phyloP scores from a whole-genome alignment of 208 protist genomes.

The Blechomonas ayalai region DNA sequence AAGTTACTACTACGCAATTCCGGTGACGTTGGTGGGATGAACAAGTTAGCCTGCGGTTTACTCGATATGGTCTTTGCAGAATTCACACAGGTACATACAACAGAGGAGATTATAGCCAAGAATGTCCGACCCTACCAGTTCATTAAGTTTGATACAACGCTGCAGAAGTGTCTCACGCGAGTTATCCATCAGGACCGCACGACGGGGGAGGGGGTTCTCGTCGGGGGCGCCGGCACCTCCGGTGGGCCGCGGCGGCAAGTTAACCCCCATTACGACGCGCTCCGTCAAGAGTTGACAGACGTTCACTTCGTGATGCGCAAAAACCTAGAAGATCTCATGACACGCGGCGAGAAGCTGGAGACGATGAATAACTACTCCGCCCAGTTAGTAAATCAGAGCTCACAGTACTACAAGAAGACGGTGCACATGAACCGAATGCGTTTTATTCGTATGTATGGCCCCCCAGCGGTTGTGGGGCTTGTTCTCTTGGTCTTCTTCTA shows the following conservation, averaged over 20 bases:
- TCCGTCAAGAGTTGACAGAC: slow-evolving; percentile 80
- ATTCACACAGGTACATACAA: slow-evolving; percentile 55
- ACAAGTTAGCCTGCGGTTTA: slow-evolving; percentile 77
- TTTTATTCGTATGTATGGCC: slow-evolving; percentile 75
- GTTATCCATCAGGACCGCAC: slow-evolving; percentile 65
- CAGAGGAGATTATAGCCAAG: slow-evolving; percentile 36
- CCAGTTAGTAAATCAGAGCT: slow-evolving; percentile 74
- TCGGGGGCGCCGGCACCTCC: slow-evolving; percentile 10
- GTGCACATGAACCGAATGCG: slow-evolving; percentile 88
- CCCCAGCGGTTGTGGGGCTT: slow-evolving; percentile 47
- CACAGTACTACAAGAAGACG: slow-evolving; percentile 80
- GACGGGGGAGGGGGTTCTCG: slow-evolving; percentile 31
- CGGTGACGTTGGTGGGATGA: slow-evolving; percentile 59
- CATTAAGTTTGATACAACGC: slow-evolving; percentile 83
- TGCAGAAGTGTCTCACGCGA: slow-evolving; percentile 60
- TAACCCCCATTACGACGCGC: slow-evolving; percentile 66
- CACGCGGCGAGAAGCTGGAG: slow-evolving; percentile 81
- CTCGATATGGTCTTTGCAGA: slow-evolving; percentile 74
- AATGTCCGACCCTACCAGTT: slow-evolving; percentile 80
- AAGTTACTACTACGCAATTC: slow-evolving; percentile 82
- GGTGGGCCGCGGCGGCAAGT: slow-evolving; percentile 52
- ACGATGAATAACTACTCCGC: slow-evolving; percentile 85
- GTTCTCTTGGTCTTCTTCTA: slow-evolving; percentile 76
- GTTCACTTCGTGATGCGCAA: slow-evolving; percentile 89
- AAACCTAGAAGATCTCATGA: slow-evolving; percentile 88